Evolutionary conservation across 176 grass and related monocot genomes (phyloP).

Genomic region (Secale cereale): DNA sequence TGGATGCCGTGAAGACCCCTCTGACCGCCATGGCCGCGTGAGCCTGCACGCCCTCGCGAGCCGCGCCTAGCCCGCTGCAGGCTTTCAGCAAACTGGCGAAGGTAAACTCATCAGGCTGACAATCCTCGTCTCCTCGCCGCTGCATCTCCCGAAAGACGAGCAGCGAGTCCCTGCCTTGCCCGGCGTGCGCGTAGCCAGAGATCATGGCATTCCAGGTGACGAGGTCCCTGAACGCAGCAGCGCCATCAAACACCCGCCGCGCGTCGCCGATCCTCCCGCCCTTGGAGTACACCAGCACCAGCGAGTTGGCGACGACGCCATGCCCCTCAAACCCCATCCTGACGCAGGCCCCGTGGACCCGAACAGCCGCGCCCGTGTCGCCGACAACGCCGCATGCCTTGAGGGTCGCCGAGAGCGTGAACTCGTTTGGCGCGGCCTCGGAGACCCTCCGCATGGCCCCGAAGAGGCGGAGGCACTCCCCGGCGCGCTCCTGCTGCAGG

Average conservation of each 20-base stretch:
- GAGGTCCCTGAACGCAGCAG: background rate
- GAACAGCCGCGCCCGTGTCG: background rate
- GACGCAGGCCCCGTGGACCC: conserved; percentile 33
- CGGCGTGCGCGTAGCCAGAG: conserved; percentile 30
- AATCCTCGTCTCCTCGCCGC: background rate
- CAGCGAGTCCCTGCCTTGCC: conserved; percentile 8
- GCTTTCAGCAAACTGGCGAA: conserved; percentile 52
- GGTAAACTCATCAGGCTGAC: conserved; percentile 39
- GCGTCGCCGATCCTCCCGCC: conserved; percentile 26
- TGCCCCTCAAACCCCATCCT: conserved; percentile 36
- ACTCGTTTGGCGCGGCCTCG: conserved; percentile 34
- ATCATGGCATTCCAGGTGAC: conserved; percentile 43
- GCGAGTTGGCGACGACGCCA: conserved; percentile 37
- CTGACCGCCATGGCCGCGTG: conserved; percentile 20
- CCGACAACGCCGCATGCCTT: conserved; percentile 34
- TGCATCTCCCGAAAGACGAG: conserved; percentile 38
- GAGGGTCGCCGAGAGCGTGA: conserved; percentile 45
- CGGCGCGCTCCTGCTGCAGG: conserved; percentile 30
- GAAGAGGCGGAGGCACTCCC: conserved; percentile 26
- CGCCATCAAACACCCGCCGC: conserved; percentile 23
- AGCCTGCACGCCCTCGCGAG: conserved; percentile 24
- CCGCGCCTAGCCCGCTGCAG: conserved; percentile 24
- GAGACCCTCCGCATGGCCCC: background rate
- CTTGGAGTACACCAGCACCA: conserved; percentile 43
- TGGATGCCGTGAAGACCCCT: background rate